phyloP scores from a whole-genome alignment of 805 yeast genomes.

The Ogataea methanolica region DNA sequence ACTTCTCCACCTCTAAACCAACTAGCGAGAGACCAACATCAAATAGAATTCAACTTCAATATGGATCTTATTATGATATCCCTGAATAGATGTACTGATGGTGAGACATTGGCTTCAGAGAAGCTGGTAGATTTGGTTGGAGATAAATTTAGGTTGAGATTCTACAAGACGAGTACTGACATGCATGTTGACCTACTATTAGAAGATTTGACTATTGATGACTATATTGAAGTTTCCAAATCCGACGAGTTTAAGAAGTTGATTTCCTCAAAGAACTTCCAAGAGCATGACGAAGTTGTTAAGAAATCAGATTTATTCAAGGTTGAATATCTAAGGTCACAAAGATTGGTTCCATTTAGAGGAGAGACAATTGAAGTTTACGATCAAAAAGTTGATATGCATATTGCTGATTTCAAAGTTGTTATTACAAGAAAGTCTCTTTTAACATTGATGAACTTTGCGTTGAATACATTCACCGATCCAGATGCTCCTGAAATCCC shows the following conservation, averaged over 20 bases:
- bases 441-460: constrained; percentile 73
- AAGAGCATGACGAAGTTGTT: constrained; percentile 33
- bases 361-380: constrained; percentile 56
- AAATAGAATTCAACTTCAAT: constrained; percentile 67
- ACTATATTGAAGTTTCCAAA: constrained; percentile 61
- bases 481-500: constrained; percentile 68
- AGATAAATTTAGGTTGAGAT: constrained; percentile 54
- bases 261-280: constrained; percentile 56
- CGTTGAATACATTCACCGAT: constrained; percentile 82
- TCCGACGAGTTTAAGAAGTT: constrained; percentile 62
- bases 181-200: constrained; percentile 65
- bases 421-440: constrained; percentile 74
- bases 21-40: constrained; percentile 42
- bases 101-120: constrained; percentile 54
- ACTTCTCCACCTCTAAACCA: constrained; percentile 1
- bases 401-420: constrained; percentile 73
- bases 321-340: constrained; percentile 53
- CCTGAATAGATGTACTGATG: constrained; percentile 63
- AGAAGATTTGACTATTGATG: constrained; percentile 65
- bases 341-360: constrained; percentile 53
- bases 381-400: constrained; percentile 71
- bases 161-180: constrained; percentile 52
- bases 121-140: constrained; percentile 72
- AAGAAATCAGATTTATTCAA: constrained; percentile 49
- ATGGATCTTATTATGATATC: constrained; percentile 62